These are phyloP conservation scores for Hanseniaspora nectarophila DNA, from an alignment of 805 yeast species.

Conservation along the genomic window DNA sequence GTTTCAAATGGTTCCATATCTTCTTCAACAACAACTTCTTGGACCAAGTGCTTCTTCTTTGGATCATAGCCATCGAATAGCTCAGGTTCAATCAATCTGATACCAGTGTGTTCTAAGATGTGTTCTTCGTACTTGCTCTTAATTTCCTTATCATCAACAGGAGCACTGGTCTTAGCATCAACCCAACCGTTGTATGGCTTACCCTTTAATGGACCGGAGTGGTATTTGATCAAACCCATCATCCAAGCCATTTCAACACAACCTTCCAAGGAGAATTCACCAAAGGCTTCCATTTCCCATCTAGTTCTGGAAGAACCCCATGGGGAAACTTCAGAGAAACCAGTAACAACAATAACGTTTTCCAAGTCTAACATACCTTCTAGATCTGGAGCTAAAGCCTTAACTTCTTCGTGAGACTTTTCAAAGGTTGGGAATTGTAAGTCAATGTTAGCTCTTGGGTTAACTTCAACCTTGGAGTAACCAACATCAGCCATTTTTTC, in stretches of 20 bases:
- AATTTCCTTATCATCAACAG: slow-evolving; percentile 89
- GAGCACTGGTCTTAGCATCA: slow-evolving; percentile 82
- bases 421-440: slow-evolving; percentile 77
- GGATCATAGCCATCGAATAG: slow-evolving; percentile 91
- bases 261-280: slow-evolving; percentile 93
- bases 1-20: slow-evolving; percentile 94
- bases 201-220: slow-evolving; percentile 53
- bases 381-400: slow-evolving; percentile 55
- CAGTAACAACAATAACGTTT: slow-evolving; percentile 86
- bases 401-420: slow-evolving; percentile 62
- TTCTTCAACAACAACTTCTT: slow-evolving; percentile 92
- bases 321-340: slow-evolving; percentile 97
- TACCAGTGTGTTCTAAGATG: slow-evolving; percentile 89
- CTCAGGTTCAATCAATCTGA: slow-evolving; percentile 92
- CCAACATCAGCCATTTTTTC: slow-evolving; percentile 69
- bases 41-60: slow-evolving; percentile 79
- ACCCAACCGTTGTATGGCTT: slow-evolving; percentile 95
- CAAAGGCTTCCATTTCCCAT: slow-evolving; percentile 98
- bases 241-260: slow-evolving; percentile 99
- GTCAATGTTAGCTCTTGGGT: slow-evolving; percentile 91
- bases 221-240: slow-evolving; percentile 94
- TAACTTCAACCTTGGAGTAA: slow-evolving; percentile 60
- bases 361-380: slow-evolving; percentile 89
- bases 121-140: slow-evolving; percentile 82
- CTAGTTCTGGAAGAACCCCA: slow-evolving; percentile 99